A percentile compares a stretch with the other conserved stretches of the same genome.
Evolutionary conservation across 345 rosid genomes (phyloP).

Genomic region (Aethionema arabicum): DNA sequence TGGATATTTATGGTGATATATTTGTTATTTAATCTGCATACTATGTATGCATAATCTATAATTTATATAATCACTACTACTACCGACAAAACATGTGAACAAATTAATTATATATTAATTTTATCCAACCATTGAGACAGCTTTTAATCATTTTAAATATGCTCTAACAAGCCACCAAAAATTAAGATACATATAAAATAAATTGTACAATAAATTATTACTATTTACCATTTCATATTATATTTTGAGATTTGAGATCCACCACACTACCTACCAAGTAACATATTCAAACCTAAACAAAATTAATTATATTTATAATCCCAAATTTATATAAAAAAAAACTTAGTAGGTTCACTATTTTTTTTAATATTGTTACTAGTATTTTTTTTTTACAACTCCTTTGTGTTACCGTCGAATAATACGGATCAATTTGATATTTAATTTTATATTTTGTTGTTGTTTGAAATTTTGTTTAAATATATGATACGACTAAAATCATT

Average conservation of each 20-base stretch:
- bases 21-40: slow-evolving; percentile 3
- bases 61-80: slow-evolving; percentile 21
- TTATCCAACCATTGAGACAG: slow-evolving; percentile 29
- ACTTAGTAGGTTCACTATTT: no score
- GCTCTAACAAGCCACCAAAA: slow-evolving; percentile 23
- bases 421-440: no score
- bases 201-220: neutral
- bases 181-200: neutral
- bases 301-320: no score
- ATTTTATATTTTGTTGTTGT: no score
- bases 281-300: no score
- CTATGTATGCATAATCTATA: slow-evolving; percentile 2
- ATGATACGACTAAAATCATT: slow-evolving; percentile 20
- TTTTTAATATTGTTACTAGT: no score
- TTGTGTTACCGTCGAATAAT: no score
- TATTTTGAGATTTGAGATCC: slow-evolving; percentile 12
- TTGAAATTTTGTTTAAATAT: slow-evolving; percentile 6
- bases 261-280: slow-evolving; percentile 2
- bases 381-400: no score
- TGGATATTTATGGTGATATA: no score
- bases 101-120: neutral
- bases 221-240: slow-evolving; percentile 9
- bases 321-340: no score
- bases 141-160: slow-evolving; percentile 25
- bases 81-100: slow-evolving; percentile 37